phyloP scores from a whole-genome alignment of 2,329 filamentous ascomycete genomes.

The Cladophialophora psammophila region DNA sequence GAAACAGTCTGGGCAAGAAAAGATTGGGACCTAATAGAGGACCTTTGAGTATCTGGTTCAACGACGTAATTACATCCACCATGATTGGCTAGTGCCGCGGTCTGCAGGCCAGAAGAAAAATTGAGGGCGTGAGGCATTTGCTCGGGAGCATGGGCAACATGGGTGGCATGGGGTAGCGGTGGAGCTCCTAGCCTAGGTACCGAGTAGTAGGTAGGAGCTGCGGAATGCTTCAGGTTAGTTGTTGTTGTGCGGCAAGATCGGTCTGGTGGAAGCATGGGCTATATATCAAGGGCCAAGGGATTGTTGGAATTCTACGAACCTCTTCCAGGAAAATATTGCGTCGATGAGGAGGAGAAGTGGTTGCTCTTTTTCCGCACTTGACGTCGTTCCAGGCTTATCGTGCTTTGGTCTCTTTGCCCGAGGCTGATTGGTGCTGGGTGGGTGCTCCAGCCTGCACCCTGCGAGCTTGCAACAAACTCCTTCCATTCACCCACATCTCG shows the following conservation, averaged over 20 bases:
- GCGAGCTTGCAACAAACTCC: constrained; percentile 17
- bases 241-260: constrained; percentile 9
- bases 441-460: constrained; percentile 19
- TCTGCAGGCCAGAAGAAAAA: constrained; percentile 38
- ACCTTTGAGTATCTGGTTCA: background rate
- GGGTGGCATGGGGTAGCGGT: constrained; percentile 11
- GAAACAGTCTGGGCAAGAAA: background rate
- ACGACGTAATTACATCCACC: constrained; percentile 27
- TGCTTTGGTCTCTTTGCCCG: constrained; percentile 22
- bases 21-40: background rate
- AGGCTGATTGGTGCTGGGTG: constrained; percentile 27
- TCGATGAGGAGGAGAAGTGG: constrained; percentile 16
- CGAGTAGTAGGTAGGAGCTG: constrained; percentile 3
- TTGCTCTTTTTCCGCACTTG: constrained; percentile 22
- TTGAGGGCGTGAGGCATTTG: constrained; percentile 33
- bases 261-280: constrained; percentile 10
- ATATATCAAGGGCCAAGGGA: background rate
- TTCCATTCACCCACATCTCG: constrained; percentile 20
- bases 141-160: constrained; percentile 14
- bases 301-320: background rate
- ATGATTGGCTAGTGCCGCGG: constrained; percentile 30
- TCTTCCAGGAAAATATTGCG: constrained; percentile 3
- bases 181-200: constrained; percentile 26
- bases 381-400: constrained; percentile 38
- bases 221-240: constrained; percentile 2